Conservation (phyloP, 2,329 filamentous ascomycete genomes). For the Orbilia ellipsospora region DNA sequence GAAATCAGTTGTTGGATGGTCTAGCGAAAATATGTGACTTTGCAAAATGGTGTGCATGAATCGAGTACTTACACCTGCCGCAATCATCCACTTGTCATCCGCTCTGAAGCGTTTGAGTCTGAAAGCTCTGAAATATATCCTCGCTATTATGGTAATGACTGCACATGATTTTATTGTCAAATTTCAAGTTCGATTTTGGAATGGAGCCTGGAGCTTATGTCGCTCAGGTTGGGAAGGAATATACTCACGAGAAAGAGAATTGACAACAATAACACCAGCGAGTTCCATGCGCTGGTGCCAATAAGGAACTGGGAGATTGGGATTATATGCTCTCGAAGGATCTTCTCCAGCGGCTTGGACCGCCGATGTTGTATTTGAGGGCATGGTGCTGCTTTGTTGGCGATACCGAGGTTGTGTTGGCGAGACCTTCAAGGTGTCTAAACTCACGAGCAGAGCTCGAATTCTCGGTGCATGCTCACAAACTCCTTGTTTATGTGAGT, state of each 20-base stretch:
- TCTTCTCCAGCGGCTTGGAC: slow-evolving; percentile 19
- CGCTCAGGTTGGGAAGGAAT: not conserved
- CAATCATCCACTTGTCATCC: slow-evolving; percentile 60
- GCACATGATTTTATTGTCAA: slow-evolving; percentile 6
- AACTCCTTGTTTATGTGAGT: not conserved
- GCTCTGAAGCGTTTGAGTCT: slow-evolving; percentile 58
- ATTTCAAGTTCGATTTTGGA: not conserved
- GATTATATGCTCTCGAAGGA: slow-evolving; percentile 57
- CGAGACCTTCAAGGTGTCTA: slow-evolving; percentile 13
- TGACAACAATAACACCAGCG: slow-evolving; percentile 57
- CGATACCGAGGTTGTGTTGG: slow-evolving; percentile 29
- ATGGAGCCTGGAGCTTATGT: not conserved
- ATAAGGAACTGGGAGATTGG: slow-evolving; percentile 56
- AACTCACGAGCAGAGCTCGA: slow-evolving; percentile 7
- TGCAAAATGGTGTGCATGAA: slow-evolving; percentile 29
- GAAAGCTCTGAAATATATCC: slow-evolving; percentile 58
- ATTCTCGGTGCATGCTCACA: slow-evolving; percentile 11
- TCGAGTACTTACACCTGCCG: slow-evolving; percentile 58
- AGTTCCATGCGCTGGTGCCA: slow-evolving; percentile 60
- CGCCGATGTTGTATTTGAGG: slow-evolving; percentile 17
- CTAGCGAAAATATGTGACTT: slow-evolving; percentile 1
- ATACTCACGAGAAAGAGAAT: slow-evolving; percentile 59
- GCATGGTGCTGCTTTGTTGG: slow-evolving; percentile 13
- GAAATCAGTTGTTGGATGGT: not conserved
- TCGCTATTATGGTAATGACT: slow-evolving; percentile 59